Percentiles rank a stretch among this genome's conserved stretches.
Evolutionary conservation across 257 asterid species (phyloP).

Genomic region (Gentiana macrophylla): DNA sequence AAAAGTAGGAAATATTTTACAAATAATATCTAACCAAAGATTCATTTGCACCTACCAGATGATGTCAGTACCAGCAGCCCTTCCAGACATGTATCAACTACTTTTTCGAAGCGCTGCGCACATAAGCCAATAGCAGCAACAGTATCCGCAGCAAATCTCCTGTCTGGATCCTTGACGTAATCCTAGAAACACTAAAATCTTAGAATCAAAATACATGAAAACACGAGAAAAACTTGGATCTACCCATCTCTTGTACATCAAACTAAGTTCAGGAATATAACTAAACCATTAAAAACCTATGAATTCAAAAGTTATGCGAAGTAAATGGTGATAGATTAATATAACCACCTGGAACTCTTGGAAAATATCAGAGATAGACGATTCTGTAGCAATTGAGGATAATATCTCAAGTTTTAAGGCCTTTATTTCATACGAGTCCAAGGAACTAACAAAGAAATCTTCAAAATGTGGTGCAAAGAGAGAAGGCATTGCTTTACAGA

Average conservation of each 20-base stretch:
- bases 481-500: conserved; percentile 79
- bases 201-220: conserved; percentile 17
- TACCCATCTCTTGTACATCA: not conserved
- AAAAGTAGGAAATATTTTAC: conserved; percentile 8
- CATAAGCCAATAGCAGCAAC: conserved; percentile 91
- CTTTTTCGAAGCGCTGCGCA: conserved; percentile 66
- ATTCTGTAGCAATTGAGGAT: conserved; percentile 61
- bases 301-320: too few relatives aligned
- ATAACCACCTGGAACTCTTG: conserved; percentile 85
- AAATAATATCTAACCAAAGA: conserved; percentile 14
- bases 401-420: conserved; percentile 89
- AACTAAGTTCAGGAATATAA: not conserved
- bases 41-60: conserved; percentile 35
- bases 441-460: conserved; percentile 74
- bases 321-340: not conserved
- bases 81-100: conserved; percentile 69
- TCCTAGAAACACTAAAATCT: conserved; percentile 41
- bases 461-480: conserved; percentile 68
- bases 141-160: conserved; percentile 92
- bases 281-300: not conserved
- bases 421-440: conserved; percentile 73
- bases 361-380: conserved; percentile 68
- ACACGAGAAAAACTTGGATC: not conserved
- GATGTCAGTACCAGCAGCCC: conserved; percentile 60
- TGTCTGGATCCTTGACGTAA: conserved; percentile 85